Base-by-base conservation (phyloP, 2,329 filamentous ascomycete genomes). In the Immersiporthe knoxdaviesiana region DNA sequence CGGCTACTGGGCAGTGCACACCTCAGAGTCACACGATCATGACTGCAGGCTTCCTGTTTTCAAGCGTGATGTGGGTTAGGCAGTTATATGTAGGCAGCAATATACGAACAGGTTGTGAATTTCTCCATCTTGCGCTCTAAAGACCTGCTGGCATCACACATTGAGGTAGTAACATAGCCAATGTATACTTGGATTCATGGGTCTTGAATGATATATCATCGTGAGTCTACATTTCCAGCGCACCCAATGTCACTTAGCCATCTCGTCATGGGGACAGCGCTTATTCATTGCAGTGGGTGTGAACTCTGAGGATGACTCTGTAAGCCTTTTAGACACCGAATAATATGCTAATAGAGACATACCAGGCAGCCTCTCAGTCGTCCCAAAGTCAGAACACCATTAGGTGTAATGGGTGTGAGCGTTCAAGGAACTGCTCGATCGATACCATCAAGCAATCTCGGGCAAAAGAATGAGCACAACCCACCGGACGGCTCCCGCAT, bases 391-490 rank as follows among this genome's bases (percentile, higher is more conserved):
- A 27, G n/a, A 4, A 24, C 35, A 14, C 21, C n/a, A 24, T 39
- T 8, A 35, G 21, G 18, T 39, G 21, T 3, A 41, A 61, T n/a
- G 14, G 59, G 35, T 14, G n/a, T 41, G 35, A 11, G 21, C n/a
- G 2, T 24, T 8, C 11, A 62, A 41, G 14, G 3, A 44, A 37
- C n/a, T 27, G 2, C 12, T 11, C 18, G 44, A 47, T 6, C 6
- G 10, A 21, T 12, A 61, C 18, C 2, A 35, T 69, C 60, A 70
- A 2, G 52, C 62, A 5, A 70, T 54, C 5, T 70, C 68, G 3
- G 68, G 68, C 11, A 70, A 59, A 30, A 70, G 65, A 18, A 70
- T 52, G 18, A 70, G 35, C 24, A 70, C 68, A 21, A 70, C 65
- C 39, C 63, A 70, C 16, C 41, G 54, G 32, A 56, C 41, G 2